These are phyloP conservation scores for Colletotrichum sp. DNA, from an alignment of 2,329 filamentous ascomycete genomes.

Conservation along the genomic window DNA sequence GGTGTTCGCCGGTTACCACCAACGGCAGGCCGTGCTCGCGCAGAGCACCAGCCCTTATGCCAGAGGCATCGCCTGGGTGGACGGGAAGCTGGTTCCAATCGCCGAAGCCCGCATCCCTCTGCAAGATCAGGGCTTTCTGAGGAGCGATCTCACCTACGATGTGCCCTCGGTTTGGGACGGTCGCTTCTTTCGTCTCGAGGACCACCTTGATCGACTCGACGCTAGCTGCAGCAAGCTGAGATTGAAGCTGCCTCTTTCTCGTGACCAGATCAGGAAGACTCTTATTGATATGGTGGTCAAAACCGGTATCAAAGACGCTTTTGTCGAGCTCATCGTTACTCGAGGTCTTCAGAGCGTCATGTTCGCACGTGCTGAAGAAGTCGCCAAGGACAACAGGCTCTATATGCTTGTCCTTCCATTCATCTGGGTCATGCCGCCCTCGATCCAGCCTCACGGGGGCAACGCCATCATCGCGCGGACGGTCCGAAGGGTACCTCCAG, in stretches of 20 bases:
- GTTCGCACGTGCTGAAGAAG: slow-evolving; percentile 34
- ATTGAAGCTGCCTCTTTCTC: slow-evolving; percentile 44
- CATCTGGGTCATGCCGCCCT: slow-evolving; percentile 54
- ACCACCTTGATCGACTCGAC: slow-evolving; percentile 51
- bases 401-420: slow-evolving; percentile 56
- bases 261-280: slow-evolving; percentile 40
- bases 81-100: slow-evolving; percentile 46
- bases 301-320: slow-evolving; percentile 53
- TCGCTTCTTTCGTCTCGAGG: slow-evolving; percentile 55
- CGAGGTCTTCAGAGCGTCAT: slow-evolving; percentile 49
- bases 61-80: slow-evolving; percentile 52
- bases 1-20: slow-evolving; percentile 27
- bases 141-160: slow-evolving; percentile 57
- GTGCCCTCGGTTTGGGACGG: slow-evolving; percentile 57
- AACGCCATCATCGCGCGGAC: slow-evolving; percentile 49
- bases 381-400: slow-evolving; percentile 40
- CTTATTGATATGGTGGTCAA: slow-evolving; percentile 49
- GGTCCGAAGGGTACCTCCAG: slow-evolving; percentile 48
- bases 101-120: slow-evolving; percentile 53
- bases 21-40: not conserved
- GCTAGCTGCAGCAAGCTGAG: slow-evolving; percentile 49
- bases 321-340: slow-evolving; percentile 56
- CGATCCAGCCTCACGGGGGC: slow-evolving; percentile 43
- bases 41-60: slow-evolving; percentile 38
- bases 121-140: slow-evolving; percentile 56